Evolutionary conservation across 495 filamentous ascomycete genomes (phyloP), one percentile per base, ranked within the genome.

Genomic region (Durotheca rogersii): DNA sequence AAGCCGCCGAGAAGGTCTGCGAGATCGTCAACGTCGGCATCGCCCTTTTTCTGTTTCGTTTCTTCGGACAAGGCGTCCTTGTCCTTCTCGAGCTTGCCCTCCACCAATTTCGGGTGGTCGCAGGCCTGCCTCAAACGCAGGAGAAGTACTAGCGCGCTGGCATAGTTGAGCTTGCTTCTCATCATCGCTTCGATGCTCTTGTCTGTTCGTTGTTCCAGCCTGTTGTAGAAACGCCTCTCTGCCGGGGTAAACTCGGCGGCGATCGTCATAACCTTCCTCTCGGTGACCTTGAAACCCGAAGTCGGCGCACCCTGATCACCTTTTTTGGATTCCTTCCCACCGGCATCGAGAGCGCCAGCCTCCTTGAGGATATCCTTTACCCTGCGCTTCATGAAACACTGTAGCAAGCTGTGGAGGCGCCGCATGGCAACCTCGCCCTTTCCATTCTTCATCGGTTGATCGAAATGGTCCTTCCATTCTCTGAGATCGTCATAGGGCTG

Each of bases 281-380:
- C 87, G 1, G 86, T 87, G 55, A 96, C 89, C 66, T 87, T 87
- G 73, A 96, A 94, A 0, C 83, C 85, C 12, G 77, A 71, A 6
- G 76, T 77, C 4, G 23, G 4, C 23, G 54, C 61, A 16, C 59
- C 53, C 41, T 75, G 67, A 19, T 75, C 74, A 53, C 77, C 71
- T 7, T 68, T 69, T 32, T 65, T 64, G 1, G 68, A 61, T 37
- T 71, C 60, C 61, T 85, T 85, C 5, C 80, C 80, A 12, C 86
- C 89, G 19, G 83, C 77, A 42, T 87, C 87, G 6, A 88, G 71
- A 6, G 86, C 86, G 31, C 87, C 84, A 21, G 86, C 89, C 50
- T 88, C 75, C 66, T 90, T 96, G 39, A 98, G 69, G 9, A 97
- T 86, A 41, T 96, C 93, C 69, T 98, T 98, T 14, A 90, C 96